Conservation (phyloP, 345 rosid genomes). For the Citrus glauca region DNA sequence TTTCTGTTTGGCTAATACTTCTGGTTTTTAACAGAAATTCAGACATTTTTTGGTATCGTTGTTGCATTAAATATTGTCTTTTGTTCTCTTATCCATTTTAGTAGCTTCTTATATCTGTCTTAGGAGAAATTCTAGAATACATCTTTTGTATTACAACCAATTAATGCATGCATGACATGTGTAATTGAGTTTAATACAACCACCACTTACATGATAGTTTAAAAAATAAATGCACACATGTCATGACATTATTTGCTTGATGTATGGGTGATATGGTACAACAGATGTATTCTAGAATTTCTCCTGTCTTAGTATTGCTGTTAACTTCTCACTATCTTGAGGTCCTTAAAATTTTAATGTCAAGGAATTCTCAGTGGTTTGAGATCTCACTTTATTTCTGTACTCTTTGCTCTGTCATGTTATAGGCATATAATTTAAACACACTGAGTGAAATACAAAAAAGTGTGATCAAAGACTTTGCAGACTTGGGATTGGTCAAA, state of each 20-base stretch:
- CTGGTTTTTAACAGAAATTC: neutral
- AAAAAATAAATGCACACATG: too few species aligned
- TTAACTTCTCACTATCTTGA: neutral
- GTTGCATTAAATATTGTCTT: neutral
- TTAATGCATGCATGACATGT: too few species aligned
- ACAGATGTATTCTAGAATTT: too few species aligned
- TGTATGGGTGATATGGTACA: too few species aligned
- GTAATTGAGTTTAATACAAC: too few species aligned
- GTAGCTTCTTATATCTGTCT: neutral
- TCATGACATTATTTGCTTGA: too few species aligned
- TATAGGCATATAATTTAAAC: conserved; percentile 78
- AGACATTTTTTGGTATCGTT: neutral
- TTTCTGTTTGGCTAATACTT: neutral
- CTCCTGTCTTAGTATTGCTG: neutral
- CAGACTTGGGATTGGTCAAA: conserved; percentile 92
- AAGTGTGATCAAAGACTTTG: conserved; percentile 74
- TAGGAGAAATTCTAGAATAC: neutral
- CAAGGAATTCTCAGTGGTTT: neutral
- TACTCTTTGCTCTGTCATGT: conserved; percentile 7
- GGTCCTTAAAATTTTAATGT: neutral
- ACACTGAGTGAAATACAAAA: conserved; percentile 76
- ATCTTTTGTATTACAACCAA: too few species aligned
- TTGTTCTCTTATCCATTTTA: neutral
- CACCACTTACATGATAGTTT: too few species aligned
- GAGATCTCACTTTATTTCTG: neutral